These are phyloP conservation scores for Protomyces gravidus DNA, from an alignment of 1,139 yeast genomes.

Conservation along the genomic window DNA sequence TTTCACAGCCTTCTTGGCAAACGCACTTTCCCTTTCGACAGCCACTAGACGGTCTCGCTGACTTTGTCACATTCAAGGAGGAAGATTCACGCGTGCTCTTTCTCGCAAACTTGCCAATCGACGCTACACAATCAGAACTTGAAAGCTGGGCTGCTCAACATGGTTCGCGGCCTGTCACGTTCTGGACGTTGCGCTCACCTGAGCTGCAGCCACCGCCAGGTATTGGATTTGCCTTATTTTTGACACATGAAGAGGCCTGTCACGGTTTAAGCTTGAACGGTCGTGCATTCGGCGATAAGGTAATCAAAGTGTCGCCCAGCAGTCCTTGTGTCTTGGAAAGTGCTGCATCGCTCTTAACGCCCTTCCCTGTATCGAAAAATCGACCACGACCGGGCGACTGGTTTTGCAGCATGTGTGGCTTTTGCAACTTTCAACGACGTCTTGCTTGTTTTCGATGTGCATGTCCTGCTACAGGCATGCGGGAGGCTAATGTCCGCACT, in stretches of 20 bases:
- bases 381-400: constrained; percentile 96
- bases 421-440: constrained; percentile 88
- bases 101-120: constrained; percentile 71
- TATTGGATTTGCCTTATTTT: constrained; percentile 80
- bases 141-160: constrained; percentile 88
- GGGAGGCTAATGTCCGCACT: neutral
- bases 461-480: constrained; percentile 55
- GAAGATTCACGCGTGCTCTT: constrained; percentile 78
- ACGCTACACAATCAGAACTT: constrained; percentile 83
- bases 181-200: constrained; percentile 73
- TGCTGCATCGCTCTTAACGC: constrained; percentile 73
- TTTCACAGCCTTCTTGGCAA: constrained; percentile 49
- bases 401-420: constrained; percentile 96
- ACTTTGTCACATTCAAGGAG: constrained; percentile 59
- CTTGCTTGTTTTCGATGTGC: constrained; percentile 92
- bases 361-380: constrained; percentile 77
- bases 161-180: constrained; percentile 81
- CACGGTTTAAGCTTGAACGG: constrained; percentile 78
- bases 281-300: constrained; percentile 64
- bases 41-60: constrained; percentile 73
- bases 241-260: constrained; percentile 78
- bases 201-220: constrained; percentile 51
- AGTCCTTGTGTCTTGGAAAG: constrained; percentile 69
- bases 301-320: constrained; percentile 83
- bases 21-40: constrained; percentile 54